Evolutionary conservation across 2,329 filamentous ascomycete genomes (phyloP).

Genomic region (Claviceps paspali): DNA sequence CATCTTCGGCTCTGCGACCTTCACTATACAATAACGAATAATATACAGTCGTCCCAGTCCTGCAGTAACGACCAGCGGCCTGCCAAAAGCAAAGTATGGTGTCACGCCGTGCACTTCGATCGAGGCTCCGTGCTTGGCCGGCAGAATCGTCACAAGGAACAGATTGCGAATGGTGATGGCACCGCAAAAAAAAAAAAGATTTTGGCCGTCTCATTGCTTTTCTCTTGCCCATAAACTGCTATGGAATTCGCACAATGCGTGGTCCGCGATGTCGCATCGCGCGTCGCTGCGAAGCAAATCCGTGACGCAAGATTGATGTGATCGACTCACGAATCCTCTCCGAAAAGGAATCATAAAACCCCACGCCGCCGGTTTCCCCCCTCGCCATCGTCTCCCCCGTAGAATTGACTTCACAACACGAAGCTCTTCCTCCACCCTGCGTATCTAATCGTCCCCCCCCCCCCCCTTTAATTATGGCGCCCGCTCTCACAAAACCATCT

Average conservation of each 20-base stretch:
- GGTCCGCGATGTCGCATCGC: background rate
- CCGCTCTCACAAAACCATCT: no score
- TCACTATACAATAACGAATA: background rate
- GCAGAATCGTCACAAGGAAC: background rate
- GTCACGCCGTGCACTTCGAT: background rate
- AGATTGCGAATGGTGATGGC: conserved; percentile 1
- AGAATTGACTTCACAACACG: no score
- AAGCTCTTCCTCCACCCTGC: no score
- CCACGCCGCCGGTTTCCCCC: no score
- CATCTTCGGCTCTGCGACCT: background rate
- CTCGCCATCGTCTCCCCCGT: no score
- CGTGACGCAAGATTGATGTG: background rate
- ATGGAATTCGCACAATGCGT: no score
- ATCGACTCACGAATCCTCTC: background rate
- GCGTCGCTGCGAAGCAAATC: background rate
- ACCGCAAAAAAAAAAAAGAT: background rate
- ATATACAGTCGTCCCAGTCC: background rate
- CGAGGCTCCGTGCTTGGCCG: background rate
- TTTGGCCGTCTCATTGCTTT: conserved; percentile 1
- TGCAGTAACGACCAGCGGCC: background rate
- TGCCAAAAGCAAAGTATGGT: conserved; percentile 1
- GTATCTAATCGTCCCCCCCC: no score
- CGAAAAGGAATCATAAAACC: no score
- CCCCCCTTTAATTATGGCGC: no score
- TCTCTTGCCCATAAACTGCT: no score